Percentiles rank a stretch among this genome's conserved stretches.
phyloP scores from a whole-genome alignment of 352 stramenopile genomes.

The Globisporangium parvum region DNA sequence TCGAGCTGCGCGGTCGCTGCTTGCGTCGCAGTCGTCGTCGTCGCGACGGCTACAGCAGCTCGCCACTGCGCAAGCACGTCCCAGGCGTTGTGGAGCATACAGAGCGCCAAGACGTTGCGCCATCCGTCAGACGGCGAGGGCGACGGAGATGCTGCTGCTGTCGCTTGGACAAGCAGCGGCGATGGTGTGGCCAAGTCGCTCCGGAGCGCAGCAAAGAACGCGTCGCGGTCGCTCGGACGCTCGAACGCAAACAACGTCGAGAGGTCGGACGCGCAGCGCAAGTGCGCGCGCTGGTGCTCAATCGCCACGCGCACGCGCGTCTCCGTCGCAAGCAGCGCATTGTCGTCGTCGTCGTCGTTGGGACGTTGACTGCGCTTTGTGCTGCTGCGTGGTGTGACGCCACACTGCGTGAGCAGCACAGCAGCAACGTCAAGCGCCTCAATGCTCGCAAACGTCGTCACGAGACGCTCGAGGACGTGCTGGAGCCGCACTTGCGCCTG shows the following conservation, averaged over 20 bases:
- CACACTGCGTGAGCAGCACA: constrained; percentile 7
- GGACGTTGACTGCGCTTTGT: background rate
- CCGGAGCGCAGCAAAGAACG: constrained; percentile 25
- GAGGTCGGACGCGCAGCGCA: constrained; percentile 42
- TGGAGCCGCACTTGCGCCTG: constrained; percentile 22
- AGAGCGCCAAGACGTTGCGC: constrained; percentile 50
- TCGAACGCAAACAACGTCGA: constrained; percentile 38
- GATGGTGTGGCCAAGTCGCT: constrained; percentile 17
- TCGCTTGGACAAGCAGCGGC: constrained; percentile 5
- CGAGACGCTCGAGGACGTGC: constrained; percentile 23
- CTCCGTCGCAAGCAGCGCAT: constrained; percentile 6
- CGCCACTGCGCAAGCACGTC: constrained; percentile 37
- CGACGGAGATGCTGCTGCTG: no score
- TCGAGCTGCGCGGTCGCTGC: constrained; percentile 20
- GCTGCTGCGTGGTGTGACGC: no score
- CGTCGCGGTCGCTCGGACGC: constrained; percentile 25
- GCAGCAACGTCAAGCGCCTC: constrained; percentile 1
- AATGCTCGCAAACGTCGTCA: constrained; percentile 27
- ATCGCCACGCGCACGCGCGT: constrained; percentile 14
- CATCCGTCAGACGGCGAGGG: constrained; percentile 13
- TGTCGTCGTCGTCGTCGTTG: constrained; percentile 2
- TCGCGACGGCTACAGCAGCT: constrained; percentile 14
- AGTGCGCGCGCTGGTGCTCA: constrained; percentile 42
- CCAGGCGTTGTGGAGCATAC: constrained; percentile 47
- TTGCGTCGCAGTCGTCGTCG: background rate